Conservation (phyloP, 176 grass and related monocot species). For the Carex scoparia region DNA sequence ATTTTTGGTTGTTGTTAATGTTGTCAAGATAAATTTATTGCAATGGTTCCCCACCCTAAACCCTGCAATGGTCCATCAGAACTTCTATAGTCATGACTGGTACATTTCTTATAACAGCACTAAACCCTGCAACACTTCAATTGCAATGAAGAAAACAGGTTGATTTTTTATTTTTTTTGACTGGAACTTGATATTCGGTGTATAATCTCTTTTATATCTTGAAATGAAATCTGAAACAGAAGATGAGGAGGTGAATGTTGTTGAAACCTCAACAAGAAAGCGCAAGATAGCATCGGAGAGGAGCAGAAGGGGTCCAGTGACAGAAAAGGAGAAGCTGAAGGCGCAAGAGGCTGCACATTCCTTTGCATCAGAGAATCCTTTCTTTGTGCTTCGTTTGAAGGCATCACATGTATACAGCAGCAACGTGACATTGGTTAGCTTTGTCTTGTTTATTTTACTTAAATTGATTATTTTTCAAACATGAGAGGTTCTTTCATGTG, state of each 20-base stretch:
- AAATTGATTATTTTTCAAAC: neutral
- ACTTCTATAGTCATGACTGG: neutral
- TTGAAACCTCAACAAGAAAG: constrained; percentile 1
- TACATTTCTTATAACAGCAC: neutral
- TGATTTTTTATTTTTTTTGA: too few species aligned
- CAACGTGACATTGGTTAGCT: constrained; percentile 39
- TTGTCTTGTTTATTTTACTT: neutral
- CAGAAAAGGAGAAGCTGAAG: constrained; percentile 47
- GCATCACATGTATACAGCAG: constrained; percentile 53
- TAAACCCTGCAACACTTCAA: neutral
- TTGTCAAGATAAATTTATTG: too few species aligned
- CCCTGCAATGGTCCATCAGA: neutral
- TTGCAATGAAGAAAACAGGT: neutral
- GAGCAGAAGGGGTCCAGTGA: constrained; percentile 29
- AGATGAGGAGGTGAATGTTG: neutral
- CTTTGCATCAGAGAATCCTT: constrained; percentile 70
- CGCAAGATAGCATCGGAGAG: constrained; percentile 1
- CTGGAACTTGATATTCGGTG: too few species aligned
- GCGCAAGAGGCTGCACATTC: constrained; percentile 48
- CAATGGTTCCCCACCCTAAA: too few species aligned
- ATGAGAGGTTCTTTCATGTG: neutral
- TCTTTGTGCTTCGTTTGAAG: constrained; percentile 62
- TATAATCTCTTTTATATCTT: neutral
- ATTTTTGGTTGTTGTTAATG: too few species aligned
- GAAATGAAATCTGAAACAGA: constrained; percentile 14